These are phyloP conservation scores for Dichomitus squalens DNA, from an alignment of 1,284 basidiomycete genomes.

Conservation along the genomic window DNA sequence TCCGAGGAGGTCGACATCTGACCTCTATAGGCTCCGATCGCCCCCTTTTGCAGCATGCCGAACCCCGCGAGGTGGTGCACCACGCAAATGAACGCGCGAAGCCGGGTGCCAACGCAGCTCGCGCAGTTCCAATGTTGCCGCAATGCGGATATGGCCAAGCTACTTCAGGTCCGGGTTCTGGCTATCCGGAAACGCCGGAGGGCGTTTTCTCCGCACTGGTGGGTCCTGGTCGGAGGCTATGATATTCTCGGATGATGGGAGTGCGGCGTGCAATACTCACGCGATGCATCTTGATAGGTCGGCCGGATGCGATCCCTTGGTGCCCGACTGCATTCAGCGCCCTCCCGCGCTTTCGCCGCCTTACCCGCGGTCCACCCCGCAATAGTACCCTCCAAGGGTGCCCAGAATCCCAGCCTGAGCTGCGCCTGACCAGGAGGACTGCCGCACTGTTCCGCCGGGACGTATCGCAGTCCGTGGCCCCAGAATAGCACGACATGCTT, in stretches of 20 bases:
- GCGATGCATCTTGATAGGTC: not conserved
- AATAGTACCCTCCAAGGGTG: not conserved
- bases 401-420: not conserved
- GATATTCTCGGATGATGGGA: not conserved
- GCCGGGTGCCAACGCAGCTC: not conserved
- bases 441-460: conserved; percentile 7
- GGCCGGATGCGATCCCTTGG: not conserved
- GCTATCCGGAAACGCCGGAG: not conserved
- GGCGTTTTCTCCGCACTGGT: not conserved
- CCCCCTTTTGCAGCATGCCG: not conserved
- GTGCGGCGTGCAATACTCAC: not conserved
- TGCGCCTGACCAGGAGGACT: not conserved
- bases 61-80: not conserved
- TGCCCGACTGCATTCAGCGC: not conserved
- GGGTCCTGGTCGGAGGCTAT: not conserved
- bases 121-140: conserved; percentile 6
- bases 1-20: conserved; percentile 20
- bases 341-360: conserved; percentile 14
- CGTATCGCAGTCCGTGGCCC: conserved; percentile 1
- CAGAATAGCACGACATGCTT: conserved; percentile 13
- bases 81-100: conserved; percentile 1
- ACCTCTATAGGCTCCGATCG: conserved; percentile 23
- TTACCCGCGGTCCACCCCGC: conserved; percentile 20
- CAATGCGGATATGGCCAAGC: conserved; percentile 7
- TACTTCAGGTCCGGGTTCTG: not conserved